Evolutionary conservation across 306 rosid genomes (phyloP).

Genomic region (Neltuma alba): DNA sequence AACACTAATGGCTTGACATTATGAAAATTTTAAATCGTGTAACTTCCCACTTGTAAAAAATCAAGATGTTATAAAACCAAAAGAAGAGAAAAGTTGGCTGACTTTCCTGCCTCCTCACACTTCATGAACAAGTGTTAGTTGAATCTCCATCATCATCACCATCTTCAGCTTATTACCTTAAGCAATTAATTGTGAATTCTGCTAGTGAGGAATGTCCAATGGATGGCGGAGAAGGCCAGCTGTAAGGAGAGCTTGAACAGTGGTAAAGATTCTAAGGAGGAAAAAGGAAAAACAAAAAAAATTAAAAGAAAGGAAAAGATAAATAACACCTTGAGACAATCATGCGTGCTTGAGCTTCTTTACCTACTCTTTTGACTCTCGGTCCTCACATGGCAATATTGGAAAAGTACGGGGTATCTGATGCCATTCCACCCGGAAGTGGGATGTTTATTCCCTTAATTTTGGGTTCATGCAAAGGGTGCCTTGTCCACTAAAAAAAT

Average conservation of each 20-base stretch:
- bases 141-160: too few relatives aligned
- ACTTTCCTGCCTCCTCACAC: neutral
- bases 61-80: neutral
- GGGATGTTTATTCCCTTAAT: slow-evolving; percentile 35
- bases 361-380: slow-evolving; percentile 56
- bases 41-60: too few relatives aligned
- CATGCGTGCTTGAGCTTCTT: slow-evolving; percentile 42
- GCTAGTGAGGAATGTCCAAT: neutral
- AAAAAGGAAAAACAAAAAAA: neutral
- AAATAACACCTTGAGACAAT: slow-evolving; percentile 50
- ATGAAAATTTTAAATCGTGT: too few relatives aligned
- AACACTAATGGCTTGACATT: too few relatives aligned
- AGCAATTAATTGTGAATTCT: neutral
- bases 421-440: slow-evolving; percentile 40
- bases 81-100: neutral
- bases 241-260: slow-evolving; percentile 23
- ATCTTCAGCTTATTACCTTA: neutral
- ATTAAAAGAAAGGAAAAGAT: neutral
- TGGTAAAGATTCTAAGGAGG: slow-evolving; percentile 30
- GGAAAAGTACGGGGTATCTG: slow-evolving; percentile 58
- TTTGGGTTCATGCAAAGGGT: slow-evolving; percentile 53
- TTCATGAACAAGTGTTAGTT: neutral
- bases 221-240: neutral
- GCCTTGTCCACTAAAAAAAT: slow-evolving; percentile 39
- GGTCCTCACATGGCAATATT: slow-evolving; percentile 45